Conservation (phyloP, 1,284 basidiomycete genomes). For the Tylopilus sp. region DNA sequence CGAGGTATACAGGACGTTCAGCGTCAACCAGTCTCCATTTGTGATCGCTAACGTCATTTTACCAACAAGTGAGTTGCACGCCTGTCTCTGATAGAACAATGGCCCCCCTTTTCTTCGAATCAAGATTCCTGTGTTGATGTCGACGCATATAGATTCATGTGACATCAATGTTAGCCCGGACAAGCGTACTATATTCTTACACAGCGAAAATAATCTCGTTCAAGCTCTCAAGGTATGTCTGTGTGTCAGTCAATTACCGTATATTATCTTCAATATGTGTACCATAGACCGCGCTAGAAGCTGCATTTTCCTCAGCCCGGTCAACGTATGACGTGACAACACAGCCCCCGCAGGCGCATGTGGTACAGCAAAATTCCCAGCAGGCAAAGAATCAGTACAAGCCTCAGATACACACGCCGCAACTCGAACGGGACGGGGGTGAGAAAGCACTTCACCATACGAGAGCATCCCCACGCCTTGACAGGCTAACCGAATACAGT, state of each 20-base stretch:
- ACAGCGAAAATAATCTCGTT: constrained; percentile 89
- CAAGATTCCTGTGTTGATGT: constrained; percentile 6
- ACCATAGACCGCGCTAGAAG: constrained; percentile 60
- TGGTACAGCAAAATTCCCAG: constrained; percentile 2
- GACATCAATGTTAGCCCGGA: constrained; percentile 98
- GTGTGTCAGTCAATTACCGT: background rate
- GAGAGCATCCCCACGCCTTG: background rate
- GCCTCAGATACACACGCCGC: constrained; percentile 1
- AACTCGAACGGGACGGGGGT: constrained; percentile 6
- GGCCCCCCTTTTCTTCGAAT: background rate
- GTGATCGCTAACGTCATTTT: constrained; percentile 87
- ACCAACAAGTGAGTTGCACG: constrained; percentile 71
- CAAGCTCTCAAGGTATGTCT: constrained; percentile 77
- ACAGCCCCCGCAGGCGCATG: constrained; percentile 16
- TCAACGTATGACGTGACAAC: constrained; percentile 14
- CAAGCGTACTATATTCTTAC: constrained; percentile 94
- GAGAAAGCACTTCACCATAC: constrained; percentile 13
- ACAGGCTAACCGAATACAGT: background rate
- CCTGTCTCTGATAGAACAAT: background rate
- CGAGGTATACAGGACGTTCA: constrained; percentile 89
- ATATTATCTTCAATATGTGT: background rate
- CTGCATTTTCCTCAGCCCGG: constrained; percentile 68
- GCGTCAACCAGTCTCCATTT: constrained; percentile 83
- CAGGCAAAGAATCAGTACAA: constrained; percentile 1
- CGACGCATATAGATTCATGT: constrained; percentile 70